Evolutionary conservation across 768 basidiomycete genomes (phyloP), one percentile per base, ranked within the genome.

Genomic region (Agrocybe pediades): DNA sequence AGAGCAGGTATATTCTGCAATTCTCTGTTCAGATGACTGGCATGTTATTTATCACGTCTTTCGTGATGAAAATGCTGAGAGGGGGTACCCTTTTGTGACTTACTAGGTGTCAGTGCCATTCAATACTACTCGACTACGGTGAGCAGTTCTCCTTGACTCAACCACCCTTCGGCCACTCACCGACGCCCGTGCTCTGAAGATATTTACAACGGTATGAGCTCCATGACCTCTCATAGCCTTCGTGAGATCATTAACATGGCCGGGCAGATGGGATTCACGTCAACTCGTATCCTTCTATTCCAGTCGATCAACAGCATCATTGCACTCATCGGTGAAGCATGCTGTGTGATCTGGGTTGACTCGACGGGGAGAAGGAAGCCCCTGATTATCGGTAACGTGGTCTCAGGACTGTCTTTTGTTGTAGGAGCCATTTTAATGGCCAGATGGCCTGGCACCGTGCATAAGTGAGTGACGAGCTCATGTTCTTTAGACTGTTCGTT

Each of bases 1-100:
- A 51, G 49, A 73, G 65, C 30, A 73, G 66, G 33, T 74, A 72
- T 54, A 76, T 79, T 39, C 65, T 79, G 1, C 78, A 84, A 62
- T 81, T 82, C 60, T 79, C 78, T 7, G 80, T 83, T 8, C 83
- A 85, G 58, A 83, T 83, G 80, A 85, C 83, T 8, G 83, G 79
- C 64, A n/a, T 2, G 58, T 54, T 5, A 24, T 9, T 29, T 36
- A 15, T 30, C 29, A 7, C 15, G 6, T 6, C 15, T 30, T 36
- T 36, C n/a, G 3, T n/a, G 33, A n/a, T n/a, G n/a, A 36, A 4
- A 5, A 4, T 5, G 33, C 20, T 21, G 15, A 27, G 13, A 29
- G 45, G 17, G n/a, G 16, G 16, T 24, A 19, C n/a, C 26, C 30
- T 46, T 15, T 7, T 27, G 11, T 29, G 17, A 26, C 9, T 46